Base-by-base conservation (phyloP, 768 basidiomycete species). In the Suillus lakei region DNA sequence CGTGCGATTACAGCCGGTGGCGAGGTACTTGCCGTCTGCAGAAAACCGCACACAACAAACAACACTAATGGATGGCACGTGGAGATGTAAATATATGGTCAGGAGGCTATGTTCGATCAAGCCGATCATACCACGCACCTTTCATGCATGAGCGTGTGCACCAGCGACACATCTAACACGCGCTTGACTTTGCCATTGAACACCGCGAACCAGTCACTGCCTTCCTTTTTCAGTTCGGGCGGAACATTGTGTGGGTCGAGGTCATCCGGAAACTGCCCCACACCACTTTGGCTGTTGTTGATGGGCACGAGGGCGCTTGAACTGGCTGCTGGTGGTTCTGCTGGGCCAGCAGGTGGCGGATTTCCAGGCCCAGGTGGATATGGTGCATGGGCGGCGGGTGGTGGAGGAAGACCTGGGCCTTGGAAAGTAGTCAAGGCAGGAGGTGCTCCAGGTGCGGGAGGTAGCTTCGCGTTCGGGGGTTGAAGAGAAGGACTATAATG, bases 141-240 rank as follows among this genome's bases (percentile, higher is more conserved):
- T 77, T 95, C 94, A 73, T 97, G 95, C 77, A 88, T 88, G n/a
- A 97, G 81, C 4, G 92, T 94, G 77, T 96, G 95, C 34, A 94
- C 86, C 61, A 85, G 72, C n/a, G 77, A 76, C 38, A 86, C 83
- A 66, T 87, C 85, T 69, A 87, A 78, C 70, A 81, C 79, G 69
- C 84, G 82, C 13, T 67, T 74, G 21, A 79, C 80, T 60, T 82
- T 80, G 59, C 83, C 80, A 71, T 84, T 86, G 78, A 85, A 86
- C 46, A 85, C 79, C 21, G 82, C 84, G 41, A 84, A 74, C 86
- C 86, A 87, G 46, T 86, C 85, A 32, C 73, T 69, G 5, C 84
- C 84, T 68, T 86, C 84, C 73, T 86, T 79, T 46, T 63, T 58
- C 30, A 69, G 66, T 32, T 71, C 70, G 18, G 68, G 51, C 46